phyloP scores from a whole-genome alignment of 352 stramenopile genomes.

The Thraustochytrium sp. region DNA sequence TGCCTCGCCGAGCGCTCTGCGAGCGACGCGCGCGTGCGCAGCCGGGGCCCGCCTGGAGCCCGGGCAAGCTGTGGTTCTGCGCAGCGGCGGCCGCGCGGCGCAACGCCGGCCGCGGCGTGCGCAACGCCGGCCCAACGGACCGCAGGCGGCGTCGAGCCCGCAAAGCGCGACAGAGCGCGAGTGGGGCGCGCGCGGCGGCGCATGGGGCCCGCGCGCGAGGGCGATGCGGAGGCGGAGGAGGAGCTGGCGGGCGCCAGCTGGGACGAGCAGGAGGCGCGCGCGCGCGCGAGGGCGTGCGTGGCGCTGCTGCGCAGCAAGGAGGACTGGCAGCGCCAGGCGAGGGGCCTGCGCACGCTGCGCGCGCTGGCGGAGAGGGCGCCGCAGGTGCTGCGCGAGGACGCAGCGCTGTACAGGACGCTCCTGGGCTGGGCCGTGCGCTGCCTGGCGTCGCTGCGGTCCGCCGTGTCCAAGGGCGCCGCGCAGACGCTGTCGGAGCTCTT shows the following conservation, averaged over 20 bases:
- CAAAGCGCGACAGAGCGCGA: no score
- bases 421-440: constrained; percentile 2
- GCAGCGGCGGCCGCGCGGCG: no score
- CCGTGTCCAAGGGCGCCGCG: not conserved
- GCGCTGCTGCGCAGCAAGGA: not conserved
- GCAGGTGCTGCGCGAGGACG: not conserved
- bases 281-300: not conserved
- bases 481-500: constrained; percentile 24
- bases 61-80: not conserved
- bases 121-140: no score
- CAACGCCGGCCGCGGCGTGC: no score
- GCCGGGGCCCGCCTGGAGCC: not conserved
- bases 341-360: not conserved
- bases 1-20: not conserved
- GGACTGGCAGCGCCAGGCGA: not conserved
- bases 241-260: not conserved
- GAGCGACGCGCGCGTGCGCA: not conserved
- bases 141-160: no score
- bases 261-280: no score
- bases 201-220: not conserved
- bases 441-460: constrained; percentile 2
- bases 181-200: not conserved
- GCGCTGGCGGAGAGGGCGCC: not conserved
- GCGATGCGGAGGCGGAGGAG: not conserved
- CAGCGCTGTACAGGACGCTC: constrained; percentile 8